Evolutionary conservation across 371 early-diverging fungal genomes (phyloP).

Genomic region (Nematocida sp.): DNA sequence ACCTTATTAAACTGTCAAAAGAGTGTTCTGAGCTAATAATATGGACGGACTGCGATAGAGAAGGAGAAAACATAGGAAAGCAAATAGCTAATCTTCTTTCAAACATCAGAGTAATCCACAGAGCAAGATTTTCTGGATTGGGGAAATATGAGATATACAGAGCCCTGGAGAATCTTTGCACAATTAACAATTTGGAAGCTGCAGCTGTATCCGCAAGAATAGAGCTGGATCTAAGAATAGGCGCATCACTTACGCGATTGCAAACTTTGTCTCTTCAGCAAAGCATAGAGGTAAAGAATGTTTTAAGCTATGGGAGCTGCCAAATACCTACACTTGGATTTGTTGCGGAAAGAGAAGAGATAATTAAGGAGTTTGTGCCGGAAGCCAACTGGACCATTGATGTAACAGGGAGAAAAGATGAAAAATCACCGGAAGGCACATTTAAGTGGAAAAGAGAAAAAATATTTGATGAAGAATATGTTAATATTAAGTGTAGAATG

Average conservation of each 20-base stretch:
- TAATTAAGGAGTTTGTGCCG: slow-evolving; percentile 75
- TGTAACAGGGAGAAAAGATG: slow-evolving; percentile 67
- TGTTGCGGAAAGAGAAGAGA: slow-evolving; percentile 81
- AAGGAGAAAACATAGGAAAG: slow-evolving; percentile 92
- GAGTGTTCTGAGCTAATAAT: slow-evolving; percentile 75
- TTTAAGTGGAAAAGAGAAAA: slow-evolving; percentile 65
- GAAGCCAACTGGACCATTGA: slow-evolving; percentile 82
- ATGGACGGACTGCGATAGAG: slow-evolving; percentile 99
- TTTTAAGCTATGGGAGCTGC: slow-evolving; percentile 89
- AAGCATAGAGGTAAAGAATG: slow-evolving; percentile 20
- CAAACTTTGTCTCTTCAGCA: slow-evolving; percentile 72
- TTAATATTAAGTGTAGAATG: slow-evolving; percentile 18
- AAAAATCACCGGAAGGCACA: slow-evolving; percentile 9
- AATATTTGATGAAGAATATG: slow-evolving; percentile 66
- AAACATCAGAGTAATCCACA: slow-evolving; percentile 22
- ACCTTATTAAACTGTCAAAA: slow-evolving; percentile 71
- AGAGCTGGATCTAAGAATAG: slow-evolving; percentile 92
- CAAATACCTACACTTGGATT: slow-evolving; percentile 98
- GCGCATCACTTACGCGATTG: slow-evolving; percentile 86
- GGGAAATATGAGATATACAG: slow-evolving; percentile 72
- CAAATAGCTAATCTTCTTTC: slow-evolving; percentile 70
- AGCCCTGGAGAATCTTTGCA: slow-evolving; percentile 73
- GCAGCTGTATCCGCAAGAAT: slow-evolving; percentile 81
- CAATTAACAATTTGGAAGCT: slow-evolving; percentile 73
- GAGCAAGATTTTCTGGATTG: slow-evolving; percentile 69